A percentile compares a stretch with the other conserved stretches of the same genome.
phyloP scores from a whole-genome alignment of 2,329 filamentous ascomycete genomes.

The Cladosporium sp. region DNA sequence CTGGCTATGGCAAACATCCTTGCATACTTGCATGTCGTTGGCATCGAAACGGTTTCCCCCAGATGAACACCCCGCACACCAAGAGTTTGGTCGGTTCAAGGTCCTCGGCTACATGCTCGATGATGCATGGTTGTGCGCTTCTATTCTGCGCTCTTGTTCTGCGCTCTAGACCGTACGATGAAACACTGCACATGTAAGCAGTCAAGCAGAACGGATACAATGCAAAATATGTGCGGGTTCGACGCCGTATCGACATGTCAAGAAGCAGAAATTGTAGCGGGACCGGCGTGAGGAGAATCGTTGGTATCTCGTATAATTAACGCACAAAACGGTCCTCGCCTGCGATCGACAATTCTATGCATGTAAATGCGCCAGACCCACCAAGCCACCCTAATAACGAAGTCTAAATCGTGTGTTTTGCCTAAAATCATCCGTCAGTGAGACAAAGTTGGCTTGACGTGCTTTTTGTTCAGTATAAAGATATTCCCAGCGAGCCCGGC shows the following conservation, averaged over 20 bases:
- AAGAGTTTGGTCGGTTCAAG: neutral
- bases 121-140: neutral
- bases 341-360: neutral
- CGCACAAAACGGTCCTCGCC: neutral
- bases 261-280: neutral
- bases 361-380: neutral
- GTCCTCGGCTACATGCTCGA: constrained; percentile 10
- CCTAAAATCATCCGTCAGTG: constrained; percentile 2
- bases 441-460: neutral
- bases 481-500: neutral
- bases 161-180: neutral
- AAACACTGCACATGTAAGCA: neutral
- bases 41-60: neutral
- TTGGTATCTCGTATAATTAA: neutral
- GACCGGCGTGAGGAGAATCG: neutral
- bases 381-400: neutral
- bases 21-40: neutral
- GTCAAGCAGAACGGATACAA: neutral
- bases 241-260: neutral
- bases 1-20: neutral
- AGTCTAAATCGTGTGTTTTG: constrained; percentile 12
- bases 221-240: neutral
- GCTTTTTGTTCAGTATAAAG: neutral
- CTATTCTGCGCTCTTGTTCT: neutral
- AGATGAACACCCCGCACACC: constrained; percentile 10